Evolutionary conservation across 306 rosid genomes (phyloP), one percentile per base, ranked within the genome.

Genomic region (Ziziphus jujuba): DNA sequence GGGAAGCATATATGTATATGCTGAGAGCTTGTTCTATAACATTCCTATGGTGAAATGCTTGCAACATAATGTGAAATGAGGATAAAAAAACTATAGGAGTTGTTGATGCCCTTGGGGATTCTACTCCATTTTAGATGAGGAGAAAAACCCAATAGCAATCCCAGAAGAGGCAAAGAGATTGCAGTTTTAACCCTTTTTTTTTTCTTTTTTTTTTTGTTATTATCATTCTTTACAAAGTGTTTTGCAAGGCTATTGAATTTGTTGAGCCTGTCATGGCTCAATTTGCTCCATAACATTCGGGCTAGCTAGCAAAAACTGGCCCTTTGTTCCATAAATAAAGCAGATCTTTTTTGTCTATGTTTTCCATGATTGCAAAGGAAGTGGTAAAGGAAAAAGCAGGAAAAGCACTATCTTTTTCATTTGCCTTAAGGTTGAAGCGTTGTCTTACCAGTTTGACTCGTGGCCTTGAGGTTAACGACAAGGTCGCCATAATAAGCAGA

Each of bases 51-150:
- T 20, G 12, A 58, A 56, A 44, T 43, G 49, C 59, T 49, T 70
- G 65, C 58, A 58, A 25, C 66, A 45, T 47, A 14, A 19, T 67
- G 78, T 72, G 59, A 78, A 56, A 68, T 73, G 68, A 38, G 67
- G 53, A 62, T 58, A 64, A 25, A 55, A 62, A 45, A 38, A 63
- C 14, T 45, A 52, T 50, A 23, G 20, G 61, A 44, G 47, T 62
- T 45, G 47, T 62, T 45, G 59, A 10, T 44, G 56, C 28, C 63
- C 59, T 55, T 34, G 54, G 72, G 74, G 80, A 66, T 66, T 66
- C 80, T 75, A 25, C 77, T 79, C 77, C 84, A 71, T 70, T 71
- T 79, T 79, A 79, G 80, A 66, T 28, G 69, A 75, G 71, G 69
- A 70, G 70, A 49, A 71, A 66, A 55, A 70, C 69, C 84, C 84